Conservation (phyloP, 495 filamentous ascomycete species). For the Penicillium flavigenum region DNA sequence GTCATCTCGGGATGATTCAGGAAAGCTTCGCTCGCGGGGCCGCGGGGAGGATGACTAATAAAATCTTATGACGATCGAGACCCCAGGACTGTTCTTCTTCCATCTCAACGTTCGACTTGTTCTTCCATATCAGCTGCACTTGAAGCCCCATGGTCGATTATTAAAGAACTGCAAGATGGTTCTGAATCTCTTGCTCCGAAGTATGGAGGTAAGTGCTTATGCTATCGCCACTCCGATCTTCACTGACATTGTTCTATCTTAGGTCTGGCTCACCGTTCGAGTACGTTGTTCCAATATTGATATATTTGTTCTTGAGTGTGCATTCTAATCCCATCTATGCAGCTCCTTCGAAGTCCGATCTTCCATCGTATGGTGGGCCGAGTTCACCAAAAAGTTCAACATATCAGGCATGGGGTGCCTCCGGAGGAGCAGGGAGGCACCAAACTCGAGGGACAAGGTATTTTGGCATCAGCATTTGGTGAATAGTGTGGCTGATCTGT, state of each 20-base stretch:
- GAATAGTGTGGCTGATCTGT: conserved; percentile 18
- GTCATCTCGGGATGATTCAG: conserved; percentile 3
- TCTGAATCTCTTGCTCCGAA: conserved; percentile 21
- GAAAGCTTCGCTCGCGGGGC: conserved; percentile 7
- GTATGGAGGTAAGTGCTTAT: conserved; percentile 23
- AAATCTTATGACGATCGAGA: conserved; percentile 3
- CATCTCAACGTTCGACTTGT: conserved; percentile 1
- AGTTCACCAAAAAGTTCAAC: conserved; percentile 55
- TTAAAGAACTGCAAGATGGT: conserved; percentile 19
- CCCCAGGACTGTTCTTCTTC: background rate
- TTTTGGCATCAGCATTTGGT: conserved; percentile 1
- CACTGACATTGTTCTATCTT: conserved; percentile 3
- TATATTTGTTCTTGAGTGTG: conserved; percentile 12
- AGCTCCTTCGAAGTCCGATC: conserved; percentile 60
- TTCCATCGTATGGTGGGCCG: conserved; percentile 60
- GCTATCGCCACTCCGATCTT: background rate
- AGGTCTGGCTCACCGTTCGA: conserved; percentile 46
- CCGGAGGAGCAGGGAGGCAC: conserved; percentile 59
- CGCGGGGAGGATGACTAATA: conserved; percentile 10
- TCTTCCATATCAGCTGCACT: background rate
- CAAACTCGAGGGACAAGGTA: conserved; percentile 52
- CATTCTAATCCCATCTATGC: conserved; percentile 30
- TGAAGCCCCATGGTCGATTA: background rate
- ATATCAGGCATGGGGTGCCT: conserved; percentile 53
- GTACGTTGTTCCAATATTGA: conserved; percentile 27